phyloP scores from a whole-genome alignment of 768 basidiomycete genomes.

The Chiua virens region DNA sequence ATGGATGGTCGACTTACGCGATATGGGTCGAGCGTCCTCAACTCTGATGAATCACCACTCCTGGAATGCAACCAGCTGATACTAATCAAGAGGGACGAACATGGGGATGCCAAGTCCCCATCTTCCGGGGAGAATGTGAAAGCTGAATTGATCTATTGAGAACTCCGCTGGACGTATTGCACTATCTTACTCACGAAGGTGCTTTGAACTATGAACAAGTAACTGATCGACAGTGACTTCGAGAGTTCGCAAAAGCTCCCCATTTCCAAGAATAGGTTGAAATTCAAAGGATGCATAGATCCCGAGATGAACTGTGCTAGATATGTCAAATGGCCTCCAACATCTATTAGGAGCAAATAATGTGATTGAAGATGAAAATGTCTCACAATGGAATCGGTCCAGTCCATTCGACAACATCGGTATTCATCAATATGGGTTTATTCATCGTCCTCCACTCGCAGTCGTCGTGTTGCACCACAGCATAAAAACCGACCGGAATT shows the following conservation, averaged over 20 bases:
- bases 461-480: background rate
- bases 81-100: background rate
- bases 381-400: conserved; percentile 1
- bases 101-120: background rate
- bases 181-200: background rate
- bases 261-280: background rate
- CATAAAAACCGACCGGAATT: background rate
- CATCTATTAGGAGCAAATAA: background rate
- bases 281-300: conserved; percentile 1
- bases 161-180: too few relatives aligned
- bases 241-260: background rate
- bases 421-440: background rate
- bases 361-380: background rate
- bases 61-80: background rate
- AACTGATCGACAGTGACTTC: background rate
- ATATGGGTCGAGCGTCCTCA: background rate
- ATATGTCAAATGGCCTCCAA: background rate
- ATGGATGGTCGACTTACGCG: background rate
- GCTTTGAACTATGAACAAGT: background rate
- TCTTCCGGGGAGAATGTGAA: background rate
- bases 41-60: background rate
- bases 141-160: background rate
- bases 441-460: background rate
- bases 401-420: conserved; percentile 1
- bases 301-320: background rate